phyloP scores from a whole-genome alignment of 805 yeast species.

The Kuraishia cidri region DNA sequence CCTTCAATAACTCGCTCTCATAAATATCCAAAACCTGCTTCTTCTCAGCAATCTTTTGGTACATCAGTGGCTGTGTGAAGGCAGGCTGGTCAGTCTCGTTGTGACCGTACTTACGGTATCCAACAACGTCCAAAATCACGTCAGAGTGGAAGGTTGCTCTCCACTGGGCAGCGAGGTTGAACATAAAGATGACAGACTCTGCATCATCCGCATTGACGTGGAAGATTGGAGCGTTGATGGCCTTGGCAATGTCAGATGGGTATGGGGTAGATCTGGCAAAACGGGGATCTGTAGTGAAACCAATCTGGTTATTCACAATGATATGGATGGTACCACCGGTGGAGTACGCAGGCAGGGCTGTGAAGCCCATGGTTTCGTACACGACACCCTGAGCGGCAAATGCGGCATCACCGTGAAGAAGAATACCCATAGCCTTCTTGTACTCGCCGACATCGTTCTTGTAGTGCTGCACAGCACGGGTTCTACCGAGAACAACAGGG shows the following conservation, averaged over 20 bases:
- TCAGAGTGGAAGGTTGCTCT: conserved; percentile 95
- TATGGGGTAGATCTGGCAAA: conserved; percentile 96
- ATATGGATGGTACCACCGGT: conserved; percentile 98
- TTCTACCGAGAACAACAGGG: conserved; percentile 96
- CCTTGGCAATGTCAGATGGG: conserved; percentile 95
- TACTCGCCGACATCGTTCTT: conserved; percentile 78
- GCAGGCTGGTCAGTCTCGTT: conserved; percentile 99
- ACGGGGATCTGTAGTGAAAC: conserved; percentile 98
- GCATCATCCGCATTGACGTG: conserved; percentile 98
- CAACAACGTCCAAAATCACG: conserved; percentile 93
- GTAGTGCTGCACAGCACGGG: conserved; percentile 90
- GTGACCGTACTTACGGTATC: conserved; percentile 98
- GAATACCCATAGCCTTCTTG: conserved; percentile 83
- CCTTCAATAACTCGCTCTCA: conserved; percentile 67
- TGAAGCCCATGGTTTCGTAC: conserved; percentile 95
- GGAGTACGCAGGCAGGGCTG: conserved; percentile 85
- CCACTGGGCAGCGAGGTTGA: conserved; percentile 98
- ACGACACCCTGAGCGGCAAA: conserved; percentile 99
- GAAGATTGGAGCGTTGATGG: conserved; percentile 97
- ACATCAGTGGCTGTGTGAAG: conserved; percentile 98
- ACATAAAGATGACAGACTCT: conserved; percentile 85
- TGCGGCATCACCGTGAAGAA: conserved; percentile 99
- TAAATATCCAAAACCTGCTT: conserved; percentile 83
- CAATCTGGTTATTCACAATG: conserved; percentile 96
- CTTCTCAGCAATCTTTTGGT: conserved; percentile 83